Conservation (phyloP, 2,329 filamentous ascomycete genomes). For the Pestalotiopsis sp. region DNA sequence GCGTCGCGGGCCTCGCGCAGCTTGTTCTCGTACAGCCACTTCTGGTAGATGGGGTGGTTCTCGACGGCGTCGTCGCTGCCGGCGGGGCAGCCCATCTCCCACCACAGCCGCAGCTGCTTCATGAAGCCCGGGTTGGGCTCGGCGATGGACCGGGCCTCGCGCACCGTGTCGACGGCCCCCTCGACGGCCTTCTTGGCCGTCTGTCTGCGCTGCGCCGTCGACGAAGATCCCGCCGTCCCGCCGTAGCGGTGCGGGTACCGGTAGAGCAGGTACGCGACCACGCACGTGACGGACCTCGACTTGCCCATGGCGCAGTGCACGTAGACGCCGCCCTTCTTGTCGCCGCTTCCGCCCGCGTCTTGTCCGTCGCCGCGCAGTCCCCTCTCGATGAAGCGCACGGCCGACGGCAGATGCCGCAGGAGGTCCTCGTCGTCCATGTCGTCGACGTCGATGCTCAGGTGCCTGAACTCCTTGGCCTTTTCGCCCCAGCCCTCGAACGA, state of each 20-base stretch:
- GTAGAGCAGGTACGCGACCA: conserved; percentile 84
- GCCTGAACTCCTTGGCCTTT: conserved; percentile 63
- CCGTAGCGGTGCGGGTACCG: conserved; percentile 59
- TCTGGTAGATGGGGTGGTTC: conserved; percentile 76
- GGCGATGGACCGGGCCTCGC: conserved; percentile 72
- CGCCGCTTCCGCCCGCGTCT: conserved; percentile 52
- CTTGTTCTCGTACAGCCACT: conserved; percentile 62
- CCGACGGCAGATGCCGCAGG: conserved; percentile 75
- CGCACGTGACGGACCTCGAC: conserved; percentile 84
- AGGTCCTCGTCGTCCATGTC: conserved; percentile 91
- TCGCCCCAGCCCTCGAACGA: conserved; percentile 44
- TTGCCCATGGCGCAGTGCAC: conserved; percentile 91
- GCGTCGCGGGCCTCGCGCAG: conserved; percentile 64
- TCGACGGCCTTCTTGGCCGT: conserved; percentile 51
- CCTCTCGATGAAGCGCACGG: conserved; percentile 81
- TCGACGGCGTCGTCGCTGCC: conserved; percentile 57
- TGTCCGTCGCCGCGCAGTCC: conserved; percentile 54
- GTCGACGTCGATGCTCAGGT: conserved; percentile 82
- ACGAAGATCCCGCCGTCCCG: conserved; percentile 33
- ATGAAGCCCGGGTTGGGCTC: conserved; percentile 94
- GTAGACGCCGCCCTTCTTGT: conserved; percentile 48
- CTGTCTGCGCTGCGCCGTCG: conserved; percentile 39
- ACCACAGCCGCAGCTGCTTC: conserved; percentile 84
- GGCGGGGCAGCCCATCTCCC: conserved; percentile 80
- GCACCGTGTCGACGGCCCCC: conserved; percentile 70